Evolutionary conservation across 768 basidiomycete genomes (phyloP), one percentile per base, ranked within the genome.

Genomic region (Podaxis rugospora): DNA sequence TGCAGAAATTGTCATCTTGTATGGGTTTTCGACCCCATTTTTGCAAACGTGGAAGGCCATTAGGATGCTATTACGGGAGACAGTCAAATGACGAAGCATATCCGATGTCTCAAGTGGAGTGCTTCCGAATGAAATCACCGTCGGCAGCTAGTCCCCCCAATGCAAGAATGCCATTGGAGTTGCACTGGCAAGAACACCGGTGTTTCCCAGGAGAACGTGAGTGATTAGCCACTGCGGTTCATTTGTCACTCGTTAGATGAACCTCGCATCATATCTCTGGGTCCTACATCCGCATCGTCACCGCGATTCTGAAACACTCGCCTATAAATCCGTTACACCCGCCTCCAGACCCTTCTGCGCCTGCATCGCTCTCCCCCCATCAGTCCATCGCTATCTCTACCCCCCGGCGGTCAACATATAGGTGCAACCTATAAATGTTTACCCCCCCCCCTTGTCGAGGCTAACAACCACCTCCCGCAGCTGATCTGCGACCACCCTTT

Each of bases 31-130:
- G 25, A 47, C 44, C 40, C 55, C 55, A 16, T 16, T 46, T 35
- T 46, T 47, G 55, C 55, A 57, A 57, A 57, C 55, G 47, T 46
- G 55, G 44, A 57, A 57, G 44, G 55, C 40, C 28, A 44, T 27
- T 13, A 35, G 44, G 10, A 18, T 14, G 44, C 55, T 36, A 57
- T 57, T 57, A 57, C 55, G 40, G 44, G 55, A 57, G 25, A n/a
- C 2, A 35, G 16, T 57, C 55, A 57, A 57, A 46, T 57, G 55
- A 44, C 55, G 44, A 57, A 57, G 55, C 27, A 35, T 57, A 57
- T 46, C 28, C 21, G 55, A 57, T 57, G 42, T 21, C n/a, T 18
- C 25, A 27, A 18, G 42, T 56, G 55, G 18, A 28, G 28, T 25
- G 55, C 44, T 35, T 57, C 32, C 42, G 27, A 18, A 32, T 46